phyloP scores from a whole-genome alignment of 371 early-diverging fungal species.

The Lichtheimia ornata region DNA sequence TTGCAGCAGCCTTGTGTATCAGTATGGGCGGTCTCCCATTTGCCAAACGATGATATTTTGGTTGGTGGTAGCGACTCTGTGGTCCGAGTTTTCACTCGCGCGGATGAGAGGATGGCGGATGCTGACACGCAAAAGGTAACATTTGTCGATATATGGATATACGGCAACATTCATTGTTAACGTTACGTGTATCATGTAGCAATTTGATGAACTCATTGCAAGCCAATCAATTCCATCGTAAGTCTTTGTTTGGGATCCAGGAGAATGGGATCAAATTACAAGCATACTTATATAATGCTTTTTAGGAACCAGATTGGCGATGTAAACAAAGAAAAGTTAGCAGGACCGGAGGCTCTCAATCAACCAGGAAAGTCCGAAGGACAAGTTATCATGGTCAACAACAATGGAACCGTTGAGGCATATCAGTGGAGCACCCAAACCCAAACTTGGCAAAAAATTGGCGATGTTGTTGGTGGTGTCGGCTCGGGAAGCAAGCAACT shows the following conservation, averaged over 20 bases:
- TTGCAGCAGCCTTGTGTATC: conserved; percentile 88
- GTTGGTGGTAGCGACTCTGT: conserved; percentile 85
- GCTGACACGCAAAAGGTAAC: conserved; percentile 54
- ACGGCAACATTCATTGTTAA: background rate
- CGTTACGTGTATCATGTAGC: conserved; percentile 23
- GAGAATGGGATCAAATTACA: background rate
- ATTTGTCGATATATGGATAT: background rate
- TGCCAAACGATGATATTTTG: conserved; percentile 87
- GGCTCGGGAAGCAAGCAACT: conserved; percentile 75
- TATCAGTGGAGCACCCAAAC: conserved; percentile 78
- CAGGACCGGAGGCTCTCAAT: conserved; percentile 75
- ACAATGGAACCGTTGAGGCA: conserved; percentile 75
- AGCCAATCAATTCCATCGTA: conserved; percentile 76
- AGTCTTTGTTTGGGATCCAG: conserved; percentile 19
- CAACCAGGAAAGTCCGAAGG: conserved; percentile 81
- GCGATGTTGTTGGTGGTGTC: conserved; percentile 92
- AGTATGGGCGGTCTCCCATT: conserved; percentile 84
- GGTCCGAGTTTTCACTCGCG: conserved; percentile 81
- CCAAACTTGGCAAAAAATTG: conserved; percentile 88
- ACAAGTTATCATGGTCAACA: conserved; percentile 88
- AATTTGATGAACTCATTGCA: conserved; percentile 76
- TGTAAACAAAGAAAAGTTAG: conserved; percentile 81
- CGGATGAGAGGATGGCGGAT: conserved; percentile 62
- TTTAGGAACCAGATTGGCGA: conserved; percentile 85
- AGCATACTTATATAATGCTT: background rate